phyloP scores from a whole-genome alignment of 2,329 filamentous ascomycete genomes.

The Microsporum audouinii region DNA sequence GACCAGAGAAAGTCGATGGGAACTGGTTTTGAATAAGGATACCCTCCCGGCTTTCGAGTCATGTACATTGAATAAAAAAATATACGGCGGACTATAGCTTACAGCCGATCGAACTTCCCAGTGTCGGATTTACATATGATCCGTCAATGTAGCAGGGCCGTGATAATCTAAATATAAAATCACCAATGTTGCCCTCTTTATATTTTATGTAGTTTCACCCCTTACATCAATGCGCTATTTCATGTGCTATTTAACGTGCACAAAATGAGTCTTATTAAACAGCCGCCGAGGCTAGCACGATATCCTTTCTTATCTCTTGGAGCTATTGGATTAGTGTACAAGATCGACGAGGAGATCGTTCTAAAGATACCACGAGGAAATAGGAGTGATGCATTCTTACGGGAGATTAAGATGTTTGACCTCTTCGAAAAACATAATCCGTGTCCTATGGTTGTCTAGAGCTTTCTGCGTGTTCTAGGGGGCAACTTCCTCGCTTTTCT shows the following conservation, averaged over 20 bases:
- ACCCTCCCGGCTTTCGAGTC: not conserved
- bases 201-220: not conserved
- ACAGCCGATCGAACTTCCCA: no score
- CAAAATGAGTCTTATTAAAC: not conserved
- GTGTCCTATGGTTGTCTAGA: slow-evolving; percentile 10
- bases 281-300: not conserved
- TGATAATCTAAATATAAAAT: no score
- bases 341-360: not conserved
- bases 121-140: no score
- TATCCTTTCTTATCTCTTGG: not conserved
- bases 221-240: not conserved
- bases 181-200: no score
- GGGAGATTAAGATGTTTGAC: slow-evolving; percentile 9
- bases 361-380: not conserved
- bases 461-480: slow-evolving; percentile 7
- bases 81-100: no score
- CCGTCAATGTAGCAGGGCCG: no score
- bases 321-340: not conserved
- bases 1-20: not conserved
- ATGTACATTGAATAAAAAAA: not conserved
- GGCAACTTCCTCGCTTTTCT: slow-evolving; percentile 10
- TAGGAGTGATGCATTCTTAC: not conserved
- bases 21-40: not conserved
- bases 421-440: slow-evolving; percentile 8
- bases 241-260: not conserved